Evolutionary conservation across 345 rosid species (phyloP), one percentile per base, ranked within the genome.

Genomic region (Syzygium aromaticum): DNA sequence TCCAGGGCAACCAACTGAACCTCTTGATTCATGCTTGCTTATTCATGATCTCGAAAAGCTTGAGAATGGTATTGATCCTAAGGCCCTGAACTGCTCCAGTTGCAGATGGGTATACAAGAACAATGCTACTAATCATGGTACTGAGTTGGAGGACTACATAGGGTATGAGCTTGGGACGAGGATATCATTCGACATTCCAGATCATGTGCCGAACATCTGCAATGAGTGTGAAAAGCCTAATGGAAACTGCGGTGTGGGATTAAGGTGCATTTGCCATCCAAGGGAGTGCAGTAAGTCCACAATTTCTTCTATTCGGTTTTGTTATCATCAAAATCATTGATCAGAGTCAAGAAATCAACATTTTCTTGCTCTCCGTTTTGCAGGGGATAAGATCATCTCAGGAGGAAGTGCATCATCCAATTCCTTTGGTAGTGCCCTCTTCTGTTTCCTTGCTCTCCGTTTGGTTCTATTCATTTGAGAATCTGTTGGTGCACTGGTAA

Each of bases 181-280:
- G 88, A 90, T 92, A 57, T 92, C 95, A 12, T 90, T 93, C 54
- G 95, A 94, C 85, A 87, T 95, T 54, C 95, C 95, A 11, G 92
- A 91, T 88, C 95, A 93, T 54, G 89, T 87, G n/a, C 97, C 97
- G 0, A 92, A 94, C 86, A 21, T 94, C 8, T 95, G 98, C 86
- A 87, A 86, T 17, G 90, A 91, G 61, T 95, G 97, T 85, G 77
- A 90, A 30, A 95, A 90, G 92, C 92, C 95, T 27, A 89, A 91
- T 51, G 98, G 97, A 51, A 93, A 90, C 64, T 94, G 98, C 78
- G 96, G 96, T 17, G 91, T 89, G 87, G 98, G 93, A 86, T 85
- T 92, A 77, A 92, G 86, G 87, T 95, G 98, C 90, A 86, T 95
- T 13, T 95, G 98, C 88, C 96, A 95, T 84, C 91, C 95, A 43